These are phyloP conservation scores for Pythium biforme DNA, from an alignment of 352 stramenopile genomes.

Conservation along the genomic window DNA sequence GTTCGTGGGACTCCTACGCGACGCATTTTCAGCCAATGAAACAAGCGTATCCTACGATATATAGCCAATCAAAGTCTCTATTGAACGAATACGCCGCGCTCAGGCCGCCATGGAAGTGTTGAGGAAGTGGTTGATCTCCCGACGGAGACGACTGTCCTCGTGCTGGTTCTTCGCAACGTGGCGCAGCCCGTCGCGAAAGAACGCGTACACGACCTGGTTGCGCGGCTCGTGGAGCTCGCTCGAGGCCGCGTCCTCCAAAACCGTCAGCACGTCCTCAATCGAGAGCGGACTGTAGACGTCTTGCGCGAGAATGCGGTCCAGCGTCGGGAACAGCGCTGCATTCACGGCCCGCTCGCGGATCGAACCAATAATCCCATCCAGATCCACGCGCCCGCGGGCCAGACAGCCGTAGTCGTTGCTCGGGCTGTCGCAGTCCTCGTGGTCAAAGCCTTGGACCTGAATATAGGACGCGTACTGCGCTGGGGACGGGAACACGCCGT, in stretches of 20 bases:
- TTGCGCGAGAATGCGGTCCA: slow-evolving; percentile 55
- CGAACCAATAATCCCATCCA: slow-evolving; percentile 39
- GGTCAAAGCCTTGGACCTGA: slow-evolving; percentile 32
- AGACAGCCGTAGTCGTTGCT: slow-evolving; percentile 61
- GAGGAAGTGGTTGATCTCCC: slow-evolving; percentile 34
- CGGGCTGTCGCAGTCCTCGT: slow-evolving; percentile 46
- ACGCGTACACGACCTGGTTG: slow-evolving; percentile 34
- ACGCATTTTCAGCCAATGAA: slow-evolving; percentile 6
- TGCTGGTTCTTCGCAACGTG: slow-evolving; percentile 28
- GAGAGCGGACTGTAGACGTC: slow-evolving; percentile 48
- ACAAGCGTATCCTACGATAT: background rate
- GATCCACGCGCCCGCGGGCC: slow-evolving; percentile 44
- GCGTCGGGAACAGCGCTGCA: slow-evolving; percentile 40
- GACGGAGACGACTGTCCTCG: slow-evolving; percentile 41
- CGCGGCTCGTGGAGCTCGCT: slow-evolving; percentile 21
- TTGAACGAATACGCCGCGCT: too few species aligned
- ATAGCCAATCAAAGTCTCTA: slow-evolving; percentile 20
- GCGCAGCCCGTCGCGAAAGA: slow-evolving; percentile 35
- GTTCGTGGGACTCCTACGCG: background rate
- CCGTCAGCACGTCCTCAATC: slow-evolving; percentile 36
- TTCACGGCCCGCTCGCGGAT: slow-evolving; percentile 41
- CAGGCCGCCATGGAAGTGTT: too few species aligned
- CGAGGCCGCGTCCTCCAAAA: slow-evolving; percentile 31
- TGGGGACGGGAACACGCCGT: slow-evolving; percentile 51
- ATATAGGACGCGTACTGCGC: slow-evolving; percentile 52